Conservation (phyloP, 2,329 filamentous ascomycete species). For the Ascomycota sp. region DNA sequence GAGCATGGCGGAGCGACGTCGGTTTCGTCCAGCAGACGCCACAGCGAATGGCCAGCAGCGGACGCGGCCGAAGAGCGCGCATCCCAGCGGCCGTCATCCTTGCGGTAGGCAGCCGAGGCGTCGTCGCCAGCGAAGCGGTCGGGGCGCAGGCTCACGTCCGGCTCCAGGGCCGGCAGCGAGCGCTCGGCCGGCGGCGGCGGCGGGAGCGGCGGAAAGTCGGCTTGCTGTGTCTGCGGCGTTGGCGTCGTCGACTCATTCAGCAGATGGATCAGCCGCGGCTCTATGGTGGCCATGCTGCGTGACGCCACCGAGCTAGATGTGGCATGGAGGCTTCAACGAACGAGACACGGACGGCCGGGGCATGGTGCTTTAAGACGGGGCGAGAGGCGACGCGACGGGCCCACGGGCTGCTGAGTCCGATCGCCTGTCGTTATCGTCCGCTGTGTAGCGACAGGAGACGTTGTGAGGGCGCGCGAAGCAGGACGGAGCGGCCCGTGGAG, state of each 20-base stretch:
- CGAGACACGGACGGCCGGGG: no score
- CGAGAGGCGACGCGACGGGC: not conserved
- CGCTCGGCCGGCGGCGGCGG: slow-evolving; percentile 21
- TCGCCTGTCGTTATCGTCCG: no score
- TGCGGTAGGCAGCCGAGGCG: slow-evolving; percentile 4
- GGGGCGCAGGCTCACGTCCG: slow-evolving; percentile 20
- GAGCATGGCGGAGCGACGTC: slow-evolving; percentile 15
- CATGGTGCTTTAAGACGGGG: not conserved
- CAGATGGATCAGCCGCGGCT: slow-evolving; percentile 42
- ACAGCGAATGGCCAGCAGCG: slow-evolving; percentile 13
- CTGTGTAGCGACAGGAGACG: no score
- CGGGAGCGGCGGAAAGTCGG: slow-evolving; percentile 30
- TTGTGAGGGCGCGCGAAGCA: no score
- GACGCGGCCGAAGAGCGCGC: slow-evolving; percentile 7
- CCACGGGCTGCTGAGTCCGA: no score
- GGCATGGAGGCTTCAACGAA: no score
- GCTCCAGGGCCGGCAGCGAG: slow-evolving; percentile 29
- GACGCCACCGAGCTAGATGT: slow-evolving; percentile 5
- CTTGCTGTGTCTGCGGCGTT: slow-evolving; percentile 20
- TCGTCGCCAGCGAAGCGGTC: slow-evolving; percentile 13
- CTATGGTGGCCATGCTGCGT: slow-evolving; percentile 38
- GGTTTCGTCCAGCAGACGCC: slow-evolving; percentile 18
- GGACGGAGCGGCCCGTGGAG: no score
- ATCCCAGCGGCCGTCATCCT: slow-evolving; percentile 6
- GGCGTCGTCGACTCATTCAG: slow-evolving; percentile 30